These are phyloP conservation scores for Meira miltonrushii DNA, from an alignment of 1,284 basidiomycete species.

Conservation along the genomic window DNA sequence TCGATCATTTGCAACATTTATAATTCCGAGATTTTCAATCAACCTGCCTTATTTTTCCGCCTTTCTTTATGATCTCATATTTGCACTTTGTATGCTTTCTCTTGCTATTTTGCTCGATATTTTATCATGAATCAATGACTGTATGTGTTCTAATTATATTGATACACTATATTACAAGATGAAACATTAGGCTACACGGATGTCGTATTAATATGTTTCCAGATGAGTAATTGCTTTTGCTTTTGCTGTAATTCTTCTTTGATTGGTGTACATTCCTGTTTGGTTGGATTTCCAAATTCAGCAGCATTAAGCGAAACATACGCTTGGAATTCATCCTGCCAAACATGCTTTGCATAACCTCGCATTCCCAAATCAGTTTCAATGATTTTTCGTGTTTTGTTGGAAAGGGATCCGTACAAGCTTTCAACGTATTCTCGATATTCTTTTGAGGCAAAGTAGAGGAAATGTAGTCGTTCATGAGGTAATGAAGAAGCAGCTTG, in stretches of 20 bases:
- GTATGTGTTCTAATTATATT: too few relatives aligned
- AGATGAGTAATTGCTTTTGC: too few relatives aligned
- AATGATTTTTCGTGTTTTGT: constrained; percentile 25
- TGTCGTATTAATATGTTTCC: too few relatives aligned
- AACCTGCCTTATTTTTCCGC: too few relatives aligned
- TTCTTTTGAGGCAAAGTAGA: constrained; percentile 36
- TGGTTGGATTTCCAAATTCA: constrained; percentile 3
- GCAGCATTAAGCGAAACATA: constrained; percentile 28
- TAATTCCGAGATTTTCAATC: too few relatives aligned
- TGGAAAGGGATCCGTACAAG: constrained; percentile 24
- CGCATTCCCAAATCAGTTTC: constrained; percentile 38
- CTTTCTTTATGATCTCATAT: too few relatives aligned
- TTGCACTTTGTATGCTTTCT: too few relatives aligned
- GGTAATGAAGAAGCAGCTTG: constrained; percentile 30
- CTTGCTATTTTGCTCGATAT: too few relatives aligned
- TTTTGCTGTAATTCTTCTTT: background rate
- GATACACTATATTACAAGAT: too few relatives aligned
- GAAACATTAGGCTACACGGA: too few relatives aligned
- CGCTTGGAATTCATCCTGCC: constrained; percentile 44
- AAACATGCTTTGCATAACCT: constrained; percentile 37
- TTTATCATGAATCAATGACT: too few relatives aligned
- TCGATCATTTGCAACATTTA: too few relatives aligned
- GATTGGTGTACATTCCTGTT: background rate
- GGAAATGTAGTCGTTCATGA: constrained; percentile 44
- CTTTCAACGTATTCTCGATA: constrained; percentile 26